Percentiles rank a stretch among this genome's conserved stretches.
These are phyloP conservation scores for Acer negundo DNA, from an alignment of 345 rosid genomes.

Conservation along the genomic window DNA sequence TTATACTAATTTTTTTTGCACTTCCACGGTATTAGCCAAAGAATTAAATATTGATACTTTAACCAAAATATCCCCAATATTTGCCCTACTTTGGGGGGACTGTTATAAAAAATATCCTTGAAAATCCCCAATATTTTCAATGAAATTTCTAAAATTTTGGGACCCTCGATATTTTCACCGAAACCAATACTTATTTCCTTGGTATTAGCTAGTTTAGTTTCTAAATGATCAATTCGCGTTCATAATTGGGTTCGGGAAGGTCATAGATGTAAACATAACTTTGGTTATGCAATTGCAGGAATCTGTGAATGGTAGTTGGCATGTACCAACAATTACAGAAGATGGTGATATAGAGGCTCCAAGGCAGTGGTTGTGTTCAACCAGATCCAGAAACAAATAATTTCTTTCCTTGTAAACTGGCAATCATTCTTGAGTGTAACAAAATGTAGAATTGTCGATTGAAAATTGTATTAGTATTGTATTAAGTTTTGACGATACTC, in stretches of 20 bases:
- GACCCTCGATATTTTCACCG: too few species aligned
- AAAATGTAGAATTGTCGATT: background rate
- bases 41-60: too few species aligned
- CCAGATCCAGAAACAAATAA: conserved; percentile 32
- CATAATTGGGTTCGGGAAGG: background rate
- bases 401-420: background rate
- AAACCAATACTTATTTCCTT: too few species aligned
- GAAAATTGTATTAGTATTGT: background rate
- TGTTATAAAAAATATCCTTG: too few species aligned
- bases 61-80: too few species aligned
- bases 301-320: conserved; percentile 88
- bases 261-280: background rate
- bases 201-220: background rate
- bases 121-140: too few species aligned
- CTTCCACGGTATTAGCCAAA: too few species aligned
- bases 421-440: background rate
- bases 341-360: conserved; percentile 64
- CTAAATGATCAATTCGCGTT: background rate
- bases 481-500: too few species aligned
- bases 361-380: conserved; percentile 80
- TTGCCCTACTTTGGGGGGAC: too few species aligned
- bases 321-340: conserved; percentile 64
- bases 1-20: background rate
- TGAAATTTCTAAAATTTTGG: too few species aligned
- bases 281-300: conserved; percentile 51